Evolutionary conservation across 2,329 filamentous ascomycete species (phyloP).

Genomic region (Teratosphaeria viscida): DNA sequence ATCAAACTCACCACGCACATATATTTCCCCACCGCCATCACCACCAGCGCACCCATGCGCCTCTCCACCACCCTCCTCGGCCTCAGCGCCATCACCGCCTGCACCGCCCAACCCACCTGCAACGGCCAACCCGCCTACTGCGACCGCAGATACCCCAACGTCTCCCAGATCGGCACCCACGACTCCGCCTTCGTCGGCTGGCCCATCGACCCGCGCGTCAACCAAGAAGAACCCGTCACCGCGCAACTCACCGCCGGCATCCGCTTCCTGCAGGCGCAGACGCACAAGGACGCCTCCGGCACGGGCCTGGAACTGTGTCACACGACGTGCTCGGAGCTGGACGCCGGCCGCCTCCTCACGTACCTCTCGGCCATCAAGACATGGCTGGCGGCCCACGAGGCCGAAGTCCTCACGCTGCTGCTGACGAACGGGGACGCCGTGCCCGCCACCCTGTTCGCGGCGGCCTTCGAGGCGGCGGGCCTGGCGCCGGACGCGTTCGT

Average conservation of each 20-base stretch:
- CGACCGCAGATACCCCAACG: conserved; percentile 46
- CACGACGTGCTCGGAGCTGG: conserved; percentile 48
- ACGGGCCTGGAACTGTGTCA: conserved; percentile 52
- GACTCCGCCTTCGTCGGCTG: conserved; percentile 54
- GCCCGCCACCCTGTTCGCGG: conserved; percentile 32
- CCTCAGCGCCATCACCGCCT: background rate
- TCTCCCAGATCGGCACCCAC: conserved; percentile 55
- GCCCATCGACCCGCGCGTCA: conserved; percentile 35
- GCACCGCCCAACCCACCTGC: conserved; percentile 28
- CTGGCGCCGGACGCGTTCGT: conserved; percentile 35
- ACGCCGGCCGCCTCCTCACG: conserved; percentile 40
- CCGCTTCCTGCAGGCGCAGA: conserved; percentile 55
- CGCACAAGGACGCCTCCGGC: conserved; percentile 40
- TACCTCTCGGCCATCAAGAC: conserved; percentile 49
- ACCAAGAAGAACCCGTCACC: conserved; percentile 48
- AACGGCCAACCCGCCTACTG: conserved; percentile 51
- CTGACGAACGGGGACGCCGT: conserved; percentile 62
- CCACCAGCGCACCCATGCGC: background rate
- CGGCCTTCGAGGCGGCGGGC: conserved; percentile 42
- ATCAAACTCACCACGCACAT: too few species aligned
- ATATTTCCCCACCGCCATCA: background rate
- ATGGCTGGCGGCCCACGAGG: conserved; percentile 57
- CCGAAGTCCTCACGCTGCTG: conserved; percentile 78
- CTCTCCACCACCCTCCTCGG: background rate
- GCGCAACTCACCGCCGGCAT: conserved; percentile 52